Evolutionary conservation across 1,284 basidiomycete genomes (phyloP), one percentile per base, ranked within the genome.

Genomic region (Irpex sp.): DNA sequence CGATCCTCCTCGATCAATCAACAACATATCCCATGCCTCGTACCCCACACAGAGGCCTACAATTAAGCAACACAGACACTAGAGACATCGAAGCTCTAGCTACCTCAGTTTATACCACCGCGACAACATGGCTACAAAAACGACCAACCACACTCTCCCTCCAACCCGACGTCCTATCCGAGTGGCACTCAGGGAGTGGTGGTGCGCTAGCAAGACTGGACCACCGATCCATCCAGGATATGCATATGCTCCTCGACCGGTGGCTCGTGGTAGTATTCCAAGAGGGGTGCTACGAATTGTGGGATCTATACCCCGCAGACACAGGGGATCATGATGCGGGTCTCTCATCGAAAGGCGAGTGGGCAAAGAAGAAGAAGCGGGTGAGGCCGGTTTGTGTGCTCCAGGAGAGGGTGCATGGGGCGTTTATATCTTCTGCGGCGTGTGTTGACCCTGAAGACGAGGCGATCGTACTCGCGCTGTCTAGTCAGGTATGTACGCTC

Each of bases 401-500:
- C 40, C 54, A 58, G 21, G 48, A 37, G 55, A 26, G 52, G 37
- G 17, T 55, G 44, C 52, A 62, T 58, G 66, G 38, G 54, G 64
- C 26, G 1, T 76, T 69, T 67, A 68, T 74, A 13, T 77, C 78
- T 4, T 71, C 73, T 37, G 67, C 67, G n/a, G 69, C 73, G 31
- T 66, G 65, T 8, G 57, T 76, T n/a, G 72, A 76, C 59, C 52
- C 61, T 6, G 51, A 63, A 17, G 60, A 62, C 1, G 36, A 59
- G 17, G 47, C 65, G 2, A 62, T 70, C 9, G 66, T 72, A 9
- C 38, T 71, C 19, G 65, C 64, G 1, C 62, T 68, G 13, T 56
- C 54, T 13, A 31, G 26, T 17, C 54, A 56, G 54, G 54, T 56
- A 56, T 15, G 54, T 34, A 15, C 13, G 11, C 31, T 34, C 26